Evolutionary conservation across 345 rosid species (phyloP).

Genomic region (Anastatica hierochuntica): DNA sequence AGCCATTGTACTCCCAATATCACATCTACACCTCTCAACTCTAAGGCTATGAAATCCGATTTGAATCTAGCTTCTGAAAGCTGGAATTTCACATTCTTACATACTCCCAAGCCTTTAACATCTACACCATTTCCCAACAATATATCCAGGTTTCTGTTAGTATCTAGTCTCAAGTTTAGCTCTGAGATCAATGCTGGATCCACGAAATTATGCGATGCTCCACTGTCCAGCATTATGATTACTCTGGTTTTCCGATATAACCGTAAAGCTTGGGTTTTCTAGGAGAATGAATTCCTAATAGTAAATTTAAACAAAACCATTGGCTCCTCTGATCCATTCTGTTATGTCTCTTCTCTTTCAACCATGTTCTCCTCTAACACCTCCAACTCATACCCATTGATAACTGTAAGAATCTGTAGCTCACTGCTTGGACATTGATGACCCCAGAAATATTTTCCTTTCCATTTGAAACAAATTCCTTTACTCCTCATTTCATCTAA

Average conservation of each 20-base stretch:
- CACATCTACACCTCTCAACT: background rate
- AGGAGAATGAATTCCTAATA: background rate
- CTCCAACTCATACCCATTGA: background rate
- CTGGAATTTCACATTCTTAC: background rate
- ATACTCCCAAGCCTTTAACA: background rate
- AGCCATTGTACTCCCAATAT: background rate
- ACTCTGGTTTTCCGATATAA: no score
- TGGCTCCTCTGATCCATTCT: no score
- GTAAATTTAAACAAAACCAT: background rate
- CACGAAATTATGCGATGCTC: background rate
- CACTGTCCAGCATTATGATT: background rate
- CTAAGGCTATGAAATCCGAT: background rate
- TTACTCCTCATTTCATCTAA: background rate
- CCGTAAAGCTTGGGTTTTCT: background rate
- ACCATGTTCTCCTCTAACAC: background rate
- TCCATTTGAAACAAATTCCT: background rate
- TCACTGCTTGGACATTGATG: background rate
- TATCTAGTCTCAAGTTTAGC: background rate
- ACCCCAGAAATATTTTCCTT: background rate
- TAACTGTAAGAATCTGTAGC: background rate
- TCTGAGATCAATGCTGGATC: background rate
- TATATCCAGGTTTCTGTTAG: background rate
- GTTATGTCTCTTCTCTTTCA: background rate
- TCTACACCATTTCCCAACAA: background rate
- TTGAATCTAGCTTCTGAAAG: background rate